Conservation (phyloP, 345 rosid species). For the Angophora floribunda region DNA sequence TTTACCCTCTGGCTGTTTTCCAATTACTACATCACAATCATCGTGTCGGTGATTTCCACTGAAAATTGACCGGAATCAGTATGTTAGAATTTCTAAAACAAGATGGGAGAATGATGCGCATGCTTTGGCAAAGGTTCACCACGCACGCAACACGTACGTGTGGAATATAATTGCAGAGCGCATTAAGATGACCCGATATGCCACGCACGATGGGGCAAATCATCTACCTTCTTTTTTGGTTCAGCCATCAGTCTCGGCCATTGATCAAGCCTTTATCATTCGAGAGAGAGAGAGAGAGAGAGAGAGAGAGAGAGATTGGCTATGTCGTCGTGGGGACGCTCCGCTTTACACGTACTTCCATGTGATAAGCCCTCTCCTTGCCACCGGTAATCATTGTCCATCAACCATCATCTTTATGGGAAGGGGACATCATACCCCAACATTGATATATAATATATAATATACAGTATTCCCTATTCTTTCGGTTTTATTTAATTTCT, state of each 20-base stretch:
- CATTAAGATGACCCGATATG: neutral
- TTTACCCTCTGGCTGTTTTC: neutral
- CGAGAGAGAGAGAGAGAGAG: slow-evolving; percentile 9
- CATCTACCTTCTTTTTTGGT: neutral
- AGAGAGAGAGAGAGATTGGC: slow-evolving; percentile 15
- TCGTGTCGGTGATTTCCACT: neutral
- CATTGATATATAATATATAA: slow-evolving; percentile 18
- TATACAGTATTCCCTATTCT: neutral
- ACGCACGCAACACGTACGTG: neutral
- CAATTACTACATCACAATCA: too few relatives aligned
- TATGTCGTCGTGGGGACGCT: slow-evolving; percentile 10
- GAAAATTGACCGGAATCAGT: neutral
- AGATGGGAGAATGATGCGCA: neutral
- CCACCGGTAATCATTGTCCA: slow-evolving; percentile 18
- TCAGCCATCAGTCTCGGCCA: neutral
- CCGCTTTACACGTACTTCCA: slow-evolving; percentile 36
- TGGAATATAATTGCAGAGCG: neutral
- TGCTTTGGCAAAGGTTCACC: neutral
- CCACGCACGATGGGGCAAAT: slow-evolving; percentile 14
- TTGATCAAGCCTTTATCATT: slow-evolving; percentile 8
- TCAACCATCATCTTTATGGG: neutral
- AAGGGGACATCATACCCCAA: neutral
- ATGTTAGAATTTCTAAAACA: neutral
- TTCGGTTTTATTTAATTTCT: neutral
- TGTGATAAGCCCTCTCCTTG: slow-evolving; percentile 21